A percentile compares a stretch with the other conserved stretches of the same genome.
These are phyloP conservation scores for Aspergillus homomorphus DNA, from an alignment of 495 filamentous ascomycete species.

Conservation along the genomic window DNA sequence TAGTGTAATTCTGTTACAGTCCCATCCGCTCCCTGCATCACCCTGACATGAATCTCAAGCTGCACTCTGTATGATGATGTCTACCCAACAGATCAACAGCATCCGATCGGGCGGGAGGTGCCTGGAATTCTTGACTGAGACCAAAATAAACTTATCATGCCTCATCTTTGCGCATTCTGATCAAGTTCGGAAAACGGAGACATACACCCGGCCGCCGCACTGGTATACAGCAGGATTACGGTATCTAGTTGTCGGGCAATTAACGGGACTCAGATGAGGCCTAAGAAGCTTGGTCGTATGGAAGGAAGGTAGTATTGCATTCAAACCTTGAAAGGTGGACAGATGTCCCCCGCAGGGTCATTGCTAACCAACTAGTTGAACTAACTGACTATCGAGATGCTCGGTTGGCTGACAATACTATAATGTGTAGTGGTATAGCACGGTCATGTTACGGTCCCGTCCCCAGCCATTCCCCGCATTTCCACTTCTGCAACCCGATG, in stretches of 20 bases:
- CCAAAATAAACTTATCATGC: background rate
- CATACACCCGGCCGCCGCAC: too few species aligned
- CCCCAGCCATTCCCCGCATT: slow-evolving; percentile 6
- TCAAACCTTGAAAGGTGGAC: background rate
- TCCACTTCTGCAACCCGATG: slow-evolving; percentile 1
- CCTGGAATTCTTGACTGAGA: background rate
- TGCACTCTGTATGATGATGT: background rate
- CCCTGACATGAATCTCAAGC: background rate
- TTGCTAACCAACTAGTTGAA: background rate
- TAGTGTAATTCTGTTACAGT: background rate
- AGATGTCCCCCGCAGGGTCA: background rate
- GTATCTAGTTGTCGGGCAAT: background rate
- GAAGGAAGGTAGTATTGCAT: background rate
- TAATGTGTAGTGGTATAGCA: background rate
- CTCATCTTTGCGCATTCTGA: slow-evolving; percentile 2
- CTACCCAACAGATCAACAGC: background rate
- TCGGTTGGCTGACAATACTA: background rate
- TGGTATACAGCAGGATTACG: too few species aligned
- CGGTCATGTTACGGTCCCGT: background rate
- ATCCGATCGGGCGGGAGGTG: background rate
- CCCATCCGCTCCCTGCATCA: too few species aligned
- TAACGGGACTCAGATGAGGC: background rate
- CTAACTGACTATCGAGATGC: too few species aligned
- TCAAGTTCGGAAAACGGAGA: background rate
- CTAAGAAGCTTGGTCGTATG: background rate